Evolutionary conservation across 2,329 filamentous ascomycete species (phyloP), one percentile per base, ranked within the genome.

Genomic region (Aspergillus pseudotamarii): DNA sequence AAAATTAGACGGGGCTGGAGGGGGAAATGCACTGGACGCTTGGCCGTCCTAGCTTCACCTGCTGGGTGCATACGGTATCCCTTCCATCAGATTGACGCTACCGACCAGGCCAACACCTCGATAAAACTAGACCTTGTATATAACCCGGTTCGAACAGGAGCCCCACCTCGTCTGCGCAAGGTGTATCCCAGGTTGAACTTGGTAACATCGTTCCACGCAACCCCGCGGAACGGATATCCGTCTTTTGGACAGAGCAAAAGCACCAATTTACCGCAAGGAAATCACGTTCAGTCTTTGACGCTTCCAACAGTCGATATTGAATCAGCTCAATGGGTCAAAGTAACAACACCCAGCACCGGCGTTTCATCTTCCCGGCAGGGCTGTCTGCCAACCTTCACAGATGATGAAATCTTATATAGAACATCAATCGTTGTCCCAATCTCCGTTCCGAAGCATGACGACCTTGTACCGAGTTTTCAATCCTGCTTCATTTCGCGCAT

Each of bases 311-410:
- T 14, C 0, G 21, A 23, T 23, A 6, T 6, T 46, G 4, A n/a
- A 14, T 46, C 43, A 14, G 9, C 12, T 14, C n/a, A 46, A 21
- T 46, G 43, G 43, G 3, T 6, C 1, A 16, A 6, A 12, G 1
- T 8, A 12, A 6, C 2, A 6, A 12, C 21, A 46, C 10, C 21
- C 3, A 26, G 6, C 11, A 26, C 4, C 12, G 8, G 21, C 0
- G 10, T 16, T 26, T 6, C 14, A 0, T 14, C 11, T 46, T 4
- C 21, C 4, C 1, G 2, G 43, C 4, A 14, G 21, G 3, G 0
- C 10, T 23, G 6, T 14, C 43, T 14, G 9, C 0, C 43, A 23
- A 46, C 0, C 3, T 46, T 14, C 21, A 8, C 0, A 0, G 14
- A 23, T 6, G 21, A 46, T 0, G 11, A 46, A 6, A 4, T 21